Percentiles rank a stretch among this genome's conserved stretches.
Evolutionary conservation across 1,284 basidiomycete genomes (phyloP).

Genomic region (Taiwanofungus camphoratus): DNA sequence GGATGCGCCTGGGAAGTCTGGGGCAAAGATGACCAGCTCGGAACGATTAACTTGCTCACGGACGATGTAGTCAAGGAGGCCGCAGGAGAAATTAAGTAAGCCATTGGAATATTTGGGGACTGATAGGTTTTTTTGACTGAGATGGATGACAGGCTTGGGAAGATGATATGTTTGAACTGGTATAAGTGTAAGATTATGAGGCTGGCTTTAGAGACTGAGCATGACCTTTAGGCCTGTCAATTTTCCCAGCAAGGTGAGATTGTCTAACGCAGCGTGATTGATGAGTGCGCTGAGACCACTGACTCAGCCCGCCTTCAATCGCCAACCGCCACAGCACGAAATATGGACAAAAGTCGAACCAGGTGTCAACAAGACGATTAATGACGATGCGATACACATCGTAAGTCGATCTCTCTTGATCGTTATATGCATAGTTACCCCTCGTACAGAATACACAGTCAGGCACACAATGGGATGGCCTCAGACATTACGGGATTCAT

Average conservation of each 20-base stretch:
- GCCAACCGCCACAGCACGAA: constrained; percentile 47
- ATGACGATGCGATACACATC: constrained; percentile 61
- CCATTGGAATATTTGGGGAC: constrained; percentile 7
- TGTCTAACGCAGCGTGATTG: not conserved
- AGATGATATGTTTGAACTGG: constrained; percentile 59
- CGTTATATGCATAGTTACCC: constrained; percentile 1
- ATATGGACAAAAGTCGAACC: constrained; percentile 15
- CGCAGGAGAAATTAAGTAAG: constrained; percentile 58
- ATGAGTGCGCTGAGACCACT: not conserved
- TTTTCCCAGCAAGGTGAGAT: constrained; percentile 53
- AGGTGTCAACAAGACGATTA: constrained; percentile 27
- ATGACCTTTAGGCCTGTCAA: constrained; percentile 50
- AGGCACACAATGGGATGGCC: constrained; percentile 71
- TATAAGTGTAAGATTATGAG: constrained; percentile 24
- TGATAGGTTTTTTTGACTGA: not conserved
- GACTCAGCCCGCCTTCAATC: constrained; percentile 49
- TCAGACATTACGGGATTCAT: constrained; percentile 54
- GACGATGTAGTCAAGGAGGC: constrained; percentile 54
- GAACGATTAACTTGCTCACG: constrained; percentile 67
- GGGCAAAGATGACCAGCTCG: constrained; percentile 65
- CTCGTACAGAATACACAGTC: constrained; percentile 61
- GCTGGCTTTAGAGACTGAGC: not conserved
- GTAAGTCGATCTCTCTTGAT: constrained; percentile 31
- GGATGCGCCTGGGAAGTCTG: constrained; percentile 73
- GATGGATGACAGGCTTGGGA: constrained; percentile 40